Base-by-base conservation (phyloP, 2,329 filamentous ascomycete genomes). In the Colletotrichum eremochloae region DNA sequence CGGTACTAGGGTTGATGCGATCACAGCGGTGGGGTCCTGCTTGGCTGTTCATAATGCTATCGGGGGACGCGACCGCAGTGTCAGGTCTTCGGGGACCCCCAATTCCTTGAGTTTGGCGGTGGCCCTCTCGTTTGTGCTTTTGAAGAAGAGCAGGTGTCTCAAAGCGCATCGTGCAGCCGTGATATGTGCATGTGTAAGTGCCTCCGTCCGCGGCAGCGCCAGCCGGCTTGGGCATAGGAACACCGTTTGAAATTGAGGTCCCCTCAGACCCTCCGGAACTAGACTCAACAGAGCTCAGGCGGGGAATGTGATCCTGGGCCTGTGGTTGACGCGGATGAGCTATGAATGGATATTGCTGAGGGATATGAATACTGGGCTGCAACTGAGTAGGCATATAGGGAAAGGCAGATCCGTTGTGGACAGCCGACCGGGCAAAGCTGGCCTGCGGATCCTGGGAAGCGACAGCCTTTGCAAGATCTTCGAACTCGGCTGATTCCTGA, bases 111-210 rank as follows among this genome's bases (percentile, higher is more conserved):
- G 89, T 90, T 76, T 94, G 92, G 61, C 96, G 90, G 80, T 99
- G 96, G 6, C 92, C 94, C 80, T 99, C 96, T 33, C 95, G 91
- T 86, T 98, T 98, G 85, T 99, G 96, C 83, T 96, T 96, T 81
- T 98, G 95, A 4, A 99, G 87, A 76, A 95, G 91, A 11, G 91
- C 88, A 5, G 95, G 94, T 1, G 94, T 94, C 76, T 97, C 94
- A 79, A 99, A 99, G 65, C 96, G 93, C 76, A 93, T 86, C 0
- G 91, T 92, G 80, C 96, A 98, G 14, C 95, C 94, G 78, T 97
- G 95, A 78, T 97, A 97, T 0, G 95, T 98, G 82, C 96, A 99
- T 1, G 95, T 97, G 83, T 98, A 99, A 0, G 95, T 97, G 15
- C 96, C 96, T 29, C 91, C 89, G 75, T 97, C 94, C 0, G 94